These are phyloP conservation scores for Rusavskia elegans DNA, from an alignment of 495 filamentous ascomycete genomes.

Conservation along the genomic window DNA sequence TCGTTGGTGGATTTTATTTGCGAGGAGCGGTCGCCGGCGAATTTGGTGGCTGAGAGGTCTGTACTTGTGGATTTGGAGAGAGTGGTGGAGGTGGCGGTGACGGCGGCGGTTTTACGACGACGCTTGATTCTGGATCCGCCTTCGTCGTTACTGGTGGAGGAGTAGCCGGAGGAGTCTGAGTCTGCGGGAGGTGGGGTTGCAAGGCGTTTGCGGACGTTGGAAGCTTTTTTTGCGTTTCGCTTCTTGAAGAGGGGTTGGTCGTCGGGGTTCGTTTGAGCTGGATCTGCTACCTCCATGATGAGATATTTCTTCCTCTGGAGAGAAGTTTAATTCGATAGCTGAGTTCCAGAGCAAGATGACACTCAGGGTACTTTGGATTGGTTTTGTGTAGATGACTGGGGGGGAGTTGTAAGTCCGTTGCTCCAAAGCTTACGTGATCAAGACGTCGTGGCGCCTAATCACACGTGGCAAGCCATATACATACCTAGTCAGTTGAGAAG, in stretches of 20 bases:
- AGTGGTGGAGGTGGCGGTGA: constrained; percentile 25
- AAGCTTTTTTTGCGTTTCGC: constrained; percentile 54
- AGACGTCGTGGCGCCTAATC: too few relatives aligned
- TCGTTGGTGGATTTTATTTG: constrained; percentile 54
- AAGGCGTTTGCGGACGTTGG: constrained; percentile 66
- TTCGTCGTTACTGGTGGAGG: constrained; percentile 49
- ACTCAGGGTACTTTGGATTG: too few relatives aligned
- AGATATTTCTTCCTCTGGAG: too few relatives aligned
- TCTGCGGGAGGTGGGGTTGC: constrained; percentile 59
- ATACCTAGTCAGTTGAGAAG: too few relatives aligned
- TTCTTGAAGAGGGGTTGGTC: constrained; percentile 72
- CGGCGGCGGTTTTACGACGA: constrained; percentile 49
- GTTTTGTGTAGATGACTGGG: too few relatives aligned
- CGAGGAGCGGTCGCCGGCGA: constrained; percentile 39
- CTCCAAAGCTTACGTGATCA: too few relatives aligned
- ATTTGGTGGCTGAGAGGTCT: constrained; percentile 36
- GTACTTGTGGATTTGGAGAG: constrained; percentile 26
- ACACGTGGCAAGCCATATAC: too few relatives aligned
- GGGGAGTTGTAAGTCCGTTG: too few relatives aligned
- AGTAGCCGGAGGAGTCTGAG: constrained; percentile 42
- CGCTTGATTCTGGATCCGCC: constrained; percentile 66
- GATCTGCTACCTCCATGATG: not conserved
- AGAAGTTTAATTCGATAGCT: too few relatives aligned
- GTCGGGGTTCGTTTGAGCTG: constrained; percentile 6
- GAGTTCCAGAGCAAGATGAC: too few relatives aligned